Evolutionary conservation across 768 basidiomycete genomes (phyloP), one percentile per base, ranked within the genome.

Genomic region (Tulasnella sp.): DNA sequence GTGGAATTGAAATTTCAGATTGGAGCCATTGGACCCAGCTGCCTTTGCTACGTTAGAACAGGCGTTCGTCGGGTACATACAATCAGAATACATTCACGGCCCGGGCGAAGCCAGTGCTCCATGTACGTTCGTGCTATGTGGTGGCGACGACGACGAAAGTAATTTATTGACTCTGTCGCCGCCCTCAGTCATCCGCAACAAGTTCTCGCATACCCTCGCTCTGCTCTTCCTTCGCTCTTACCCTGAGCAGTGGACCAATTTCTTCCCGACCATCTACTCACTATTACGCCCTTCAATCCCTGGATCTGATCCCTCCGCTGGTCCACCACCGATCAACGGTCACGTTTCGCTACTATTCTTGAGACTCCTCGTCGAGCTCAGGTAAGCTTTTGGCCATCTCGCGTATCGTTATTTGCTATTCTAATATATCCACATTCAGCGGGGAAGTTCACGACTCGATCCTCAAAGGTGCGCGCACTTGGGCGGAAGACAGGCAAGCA

Each of bases 381-480:
- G 77, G 77, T 71, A 52, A 40, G 62, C 58, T 27, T n/a, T 19
- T 16, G 14, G 5, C n/a, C 18, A 27, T 73, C 19, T 46, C 46
- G n/a, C 21, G 19, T 19, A 42, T 18, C 34, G n/a, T 24, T 8
- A n/a, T 42, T n/a, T 31, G 24, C 31, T 21, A 19, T n/a, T 21
- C 74, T 75, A 75, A 75, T 19, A 19, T 36, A 39, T 2, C 16
- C 6, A 36, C 19, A 1, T 72, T 21, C 77, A 97, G 96, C 0
- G 94, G 94, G 18, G 98, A 99, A 85, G 94, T 99, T n/a, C 95
- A 95, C 74, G 98, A 99, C 86, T 93, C 95, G 83, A 91, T 95
- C 81, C 91, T 99, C 83, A 96, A 97, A 86, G 89, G 94, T 74
- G 97, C 96, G 19, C 88, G 97, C 75, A 85, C 90, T 62, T 96